Evolutionary conservation across 495 filamentous ascomycete genomes (phyloP).

Genomic region (Aspergillus steynii): DNA sequence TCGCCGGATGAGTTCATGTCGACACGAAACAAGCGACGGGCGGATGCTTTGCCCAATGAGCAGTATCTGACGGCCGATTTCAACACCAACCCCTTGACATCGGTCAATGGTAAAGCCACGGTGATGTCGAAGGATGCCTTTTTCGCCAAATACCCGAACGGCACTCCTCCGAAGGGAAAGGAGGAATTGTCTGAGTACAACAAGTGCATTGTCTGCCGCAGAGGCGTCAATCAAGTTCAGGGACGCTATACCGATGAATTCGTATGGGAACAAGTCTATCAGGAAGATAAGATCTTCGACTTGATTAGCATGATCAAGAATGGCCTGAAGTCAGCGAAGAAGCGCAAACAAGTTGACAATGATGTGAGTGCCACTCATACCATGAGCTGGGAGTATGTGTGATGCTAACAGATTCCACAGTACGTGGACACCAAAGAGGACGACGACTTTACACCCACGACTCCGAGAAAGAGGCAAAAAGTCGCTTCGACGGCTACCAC

Average conservation of each 20-base stretch:
- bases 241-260: conserved; percentile 93
- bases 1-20: conserved; percentile 80
- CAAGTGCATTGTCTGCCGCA: conserved; percentile 87
- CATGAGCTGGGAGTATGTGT: background rate
- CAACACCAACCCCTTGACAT: conserved; percentile 81
- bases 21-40: conserved; percentile 76
- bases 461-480: conserved; percentile 61
- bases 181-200: conserved; percentile 63
- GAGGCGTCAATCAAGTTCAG: conserved; percentile 84
- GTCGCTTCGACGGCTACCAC: conserved; percentile 54
- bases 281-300: conserved; percentile 59
- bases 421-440: conserved; percentile 45
- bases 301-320: conserved; percentile 66
- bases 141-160: conserved; percentile 66
- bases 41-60: conserved; percentile 84
- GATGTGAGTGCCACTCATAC: conserved; percentile 40
- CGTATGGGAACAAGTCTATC: conserved; percentile 81
- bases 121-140: conserved; percentile 75
- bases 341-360: conserved; percentile 46
- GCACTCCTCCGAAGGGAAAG: conserved; percentile 70
- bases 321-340: conserved; percentile 58
- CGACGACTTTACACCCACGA: conserved; percentile 50
- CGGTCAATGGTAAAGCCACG: conserved; percentile 84
- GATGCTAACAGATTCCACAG: conserved; percentile 27
- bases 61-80: conserved; percentile 84